Percentiles rank a stretch among this genome's conserved stretches.
Evolutionary conservation across 2,329 filamentous ascomycete species (phyloP).

Genomic region (Hymenoscyphus repandus): DNA sequence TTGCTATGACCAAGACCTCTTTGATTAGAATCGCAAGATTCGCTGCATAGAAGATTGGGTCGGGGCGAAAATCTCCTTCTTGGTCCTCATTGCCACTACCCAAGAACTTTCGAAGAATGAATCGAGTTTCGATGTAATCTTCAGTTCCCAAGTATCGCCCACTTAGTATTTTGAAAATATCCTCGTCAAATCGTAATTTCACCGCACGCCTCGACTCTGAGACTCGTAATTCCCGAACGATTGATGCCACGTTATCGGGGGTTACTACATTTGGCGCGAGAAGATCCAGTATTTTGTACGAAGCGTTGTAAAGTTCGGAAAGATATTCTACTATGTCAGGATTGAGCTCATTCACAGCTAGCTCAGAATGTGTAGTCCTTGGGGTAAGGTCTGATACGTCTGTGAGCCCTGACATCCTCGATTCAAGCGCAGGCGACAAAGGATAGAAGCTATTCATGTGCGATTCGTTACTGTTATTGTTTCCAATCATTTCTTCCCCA

Average conservation of each 20-base stretch:
- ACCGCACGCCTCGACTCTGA: conserved; percentile 15
- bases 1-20: conserved; percentile 32
- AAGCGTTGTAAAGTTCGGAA: conserved; percentile 33
- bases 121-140: conserved; percentile 33
- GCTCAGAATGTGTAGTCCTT: conserved; percentile 15
- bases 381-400: conserved; percentile 13
- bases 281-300: conserved; percentile 33
- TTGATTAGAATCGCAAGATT: conserved; percentile 38
- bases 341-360: conserved; percentile 30
- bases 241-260: conserved; percentile 26
- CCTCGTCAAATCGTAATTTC: conserved; percentile 12
- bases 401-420: conserved; percentile 25
- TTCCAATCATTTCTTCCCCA: conserved; percentile 1
- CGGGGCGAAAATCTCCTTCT: conserved; percentile 30
- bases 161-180: conserved; percentile 13
- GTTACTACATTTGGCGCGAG: conserved; percentile 30
- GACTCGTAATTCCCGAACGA: conserved; percentile 27
- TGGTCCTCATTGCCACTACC: conserved; percentile 12
- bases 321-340: conserved; percentile 36
- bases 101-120: conserved; percentile 30
- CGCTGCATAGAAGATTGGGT: conserved; percentile 36
- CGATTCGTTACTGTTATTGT: neutral
- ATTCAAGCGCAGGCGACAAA: conserved; percentile 16
- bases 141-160: conserved; percentile 14
- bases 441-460: conserved; percentile 1